Evolutionary conservation across 2,329 filamentous ascomycete species (phyloP), one percentile per base, ranked within the genome.

Genomic region (Colletotrichum lini): DNA sequence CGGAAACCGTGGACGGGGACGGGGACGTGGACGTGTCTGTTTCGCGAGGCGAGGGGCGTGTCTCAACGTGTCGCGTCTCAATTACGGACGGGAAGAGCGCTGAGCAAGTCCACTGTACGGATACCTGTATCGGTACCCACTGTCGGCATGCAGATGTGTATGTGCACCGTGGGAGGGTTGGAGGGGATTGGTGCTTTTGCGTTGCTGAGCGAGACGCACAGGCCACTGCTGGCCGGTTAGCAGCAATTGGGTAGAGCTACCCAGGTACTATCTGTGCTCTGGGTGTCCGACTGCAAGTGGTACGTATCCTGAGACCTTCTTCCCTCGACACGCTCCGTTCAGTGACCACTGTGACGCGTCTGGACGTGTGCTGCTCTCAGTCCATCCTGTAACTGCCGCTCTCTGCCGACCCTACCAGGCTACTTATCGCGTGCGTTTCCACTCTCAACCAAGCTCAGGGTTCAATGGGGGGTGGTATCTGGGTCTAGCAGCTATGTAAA

Each of bases 1-100:
- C 8, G 7, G 30, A 8, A 35, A 35, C 30, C 30, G 30, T 35
- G 30, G 30, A 35, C 30, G 30, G 35, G 30, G 30, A 35, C 30
- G 30, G 30, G 35, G 9, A 38, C 35, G 35, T 10, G 50, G 82
- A 81, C 83, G 83, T 84, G 83, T 84, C 81, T 63, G 77, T 84
- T 84, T 84, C 83, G 83, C 81, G 83, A 70, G 67, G 77, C 81
- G 83, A 66, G 67, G 77, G 76, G 80, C 82, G 81, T 80, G 81
- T 78, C 70, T n/a, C 45, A 59, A 61, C 67, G 71, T 73, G 67
- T 71, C 67, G 73, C 79, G 79, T 79, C 79, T 78, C 74, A 63
- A 68, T 68, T 70, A 38, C 35, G 9, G 9, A 38, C 35, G 2
- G 35, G 35, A 10, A 38, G 35, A 38, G 35, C 35, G 9, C 35